Evolutionary conservation across 2,329 filamentous ascomycete genomes (phyloP).

Genomic region (Beauveria medogensis): DNA sequence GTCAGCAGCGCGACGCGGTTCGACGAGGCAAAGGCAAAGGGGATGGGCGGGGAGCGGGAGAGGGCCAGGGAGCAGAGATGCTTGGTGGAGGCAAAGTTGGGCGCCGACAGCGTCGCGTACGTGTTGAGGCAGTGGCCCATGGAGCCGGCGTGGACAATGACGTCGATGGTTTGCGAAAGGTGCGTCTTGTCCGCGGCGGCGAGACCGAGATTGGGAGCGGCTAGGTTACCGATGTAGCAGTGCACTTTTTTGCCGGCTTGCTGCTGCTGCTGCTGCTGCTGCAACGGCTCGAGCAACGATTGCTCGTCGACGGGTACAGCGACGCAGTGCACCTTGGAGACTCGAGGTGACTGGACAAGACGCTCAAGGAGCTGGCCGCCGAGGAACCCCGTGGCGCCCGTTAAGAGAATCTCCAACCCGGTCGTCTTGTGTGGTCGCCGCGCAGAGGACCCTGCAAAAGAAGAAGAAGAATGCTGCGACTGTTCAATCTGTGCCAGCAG

Average conservation of each 20-base stretch:
- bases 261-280: background rate
- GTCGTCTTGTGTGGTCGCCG: background rate
- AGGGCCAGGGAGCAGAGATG: slow-evolving; percentile 23
- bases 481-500: background rate
- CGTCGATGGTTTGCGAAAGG: slow-evolving; percentile 21
- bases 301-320: slow-evolving; percentile 23
- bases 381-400: slow-evolving; percentile 34
- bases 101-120: slow-evolving; percentile 24
- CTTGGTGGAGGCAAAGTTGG: slow-evolving; percentile 28
- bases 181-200: slow-evolving; percentile 2
- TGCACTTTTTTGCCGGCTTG: slow-evolving; percentile 10
- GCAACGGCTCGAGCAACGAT: background rate
- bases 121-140: slow-evolving; percentile 28
- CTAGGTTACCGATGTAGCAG: slow-evolving; percentile 22
- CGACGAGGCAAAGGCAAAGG: slow-evolving; percentile 31
- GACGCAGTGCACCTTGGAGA: slow-evolving; percentile 35
- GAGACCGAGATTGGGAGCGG: slow-evolving; percentile 18
- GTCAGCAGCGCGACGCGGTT: background rate
- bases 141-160: slow-evolving; percentile 47
- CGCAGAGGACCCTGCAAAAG: background rate
- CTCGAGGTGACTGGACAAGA: slow-evolving; percentile 22
- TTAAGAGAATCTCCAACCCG: slow-evolving; percentile 19
- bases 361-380: slow-evolving; percentile 26
- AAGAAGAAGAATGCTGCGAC: too few species aligned
- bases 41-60: slow-evolving; percentile 14